Conservation (phyloP, 441 rosid genomes). For the Kokia cookei region DNA sequence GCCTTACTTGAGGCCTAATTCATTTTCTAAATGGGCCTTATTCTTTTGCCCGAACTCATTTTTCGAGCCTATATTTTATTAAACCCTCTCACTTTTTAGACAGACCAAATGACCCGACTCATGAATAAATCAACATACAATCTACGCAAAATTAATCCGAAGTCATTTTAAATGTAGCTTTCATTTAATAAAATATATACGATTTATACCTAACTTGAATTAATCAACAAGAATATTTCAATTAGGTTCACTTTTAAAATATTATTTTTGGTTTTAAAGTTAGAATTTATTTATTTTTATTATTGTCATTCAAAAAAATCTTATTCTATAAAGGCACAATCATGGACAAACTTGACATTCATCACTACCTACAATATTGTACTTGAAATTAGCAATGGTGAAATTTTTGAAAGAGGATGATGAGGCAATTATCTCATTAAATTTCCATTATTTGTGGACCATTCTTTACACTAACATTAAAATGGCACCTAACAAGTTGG, state of each 20-base stretch:
- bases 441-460: constrained; percentile 8
- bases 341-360: neutral
- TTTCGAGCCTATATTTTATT: too few species aligned
- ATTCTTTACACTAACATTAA: neutral
- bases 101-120: too few species aligned
- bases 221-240: neutral
- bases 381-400: constrained; percentile 2
- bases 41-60: too few species aligned
- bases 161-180: constrained; percentile 6
- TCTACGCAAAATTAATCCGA: too few species aligned
- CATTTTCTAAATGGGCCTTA: too few species aligned
- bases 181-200: constrained; percentile 3
- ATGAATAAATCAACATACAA: too few species aligned
- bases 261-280: neutral
- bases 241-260: neutral
- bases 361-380: neutral
- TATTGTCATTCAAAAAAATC: neutral
- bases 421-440: constrained; percentile 4
- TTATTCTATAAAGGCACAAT: neutral
- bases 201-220: neutral
- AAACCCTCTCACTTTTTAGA: too few species aligned
- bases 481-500: neutral
- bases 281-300: neutral
- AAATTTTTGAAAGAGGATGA: constrained; percentile 2
- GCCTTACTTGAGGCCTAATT: too few species aligned